A percentile compares a stretch with the other conserved stretches of the same genome.
phyloP scores from a whole-genome alignment of 768 basidiomycete species.

The Kwoniella europaea region DNA sequence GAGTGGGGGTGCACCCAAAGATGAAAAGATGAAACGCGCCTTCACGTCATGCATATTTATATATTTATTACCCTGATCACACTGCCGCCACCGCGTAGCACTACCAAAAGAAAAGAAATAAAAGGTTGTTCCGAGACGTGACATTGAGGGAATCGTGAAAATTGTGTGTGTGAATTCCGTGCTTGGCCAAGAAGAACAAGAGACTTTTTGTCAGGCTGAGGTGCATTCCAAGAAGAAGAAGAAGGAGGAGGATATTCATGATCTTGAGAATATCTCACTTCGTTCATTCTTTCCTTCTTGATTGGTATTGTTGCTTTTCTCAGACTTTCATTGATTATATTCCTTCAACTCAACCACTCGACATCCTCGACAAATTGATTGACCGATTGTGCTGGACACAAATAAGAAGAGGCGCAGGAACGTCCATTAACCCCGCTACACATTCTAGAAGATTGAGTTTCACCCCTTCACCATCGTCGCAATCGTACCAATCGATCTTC shows the following conservation, averaged over 20 bases:
- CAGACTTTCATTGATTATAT: background rate
- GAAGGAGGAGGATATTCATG: background rate
- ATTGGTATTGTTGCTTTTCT: background rate
- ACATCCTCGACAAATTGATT: background rate
- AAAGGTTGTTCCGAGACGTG: background rate
- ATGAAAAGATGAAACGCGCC: background rate
- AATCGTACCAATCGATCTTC: background rate
- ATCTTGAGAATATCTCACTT: background rate
- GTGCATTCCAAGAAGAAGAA: too few species aligned
- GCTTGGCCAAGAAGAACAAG: background rate
- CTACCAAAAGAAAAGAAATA: background rate
- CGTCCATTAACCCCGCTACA: background rate
- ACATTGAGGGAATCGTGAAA: background rate
- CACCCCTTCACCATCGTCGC: background rate
- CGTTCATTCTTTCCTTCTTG: background rate
- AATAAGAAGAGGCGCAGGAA: slow-evolving; percentile 1
- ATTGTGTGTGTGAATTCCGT: background rate
- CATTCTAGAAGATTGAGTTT: background rate
- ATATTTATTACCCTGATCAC: background rate
- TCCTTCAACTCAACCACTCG: background rate
- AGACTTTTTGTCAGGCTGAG: too few species aligned
- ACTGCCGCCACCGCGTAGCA: background rate
- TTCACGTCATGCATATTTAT: background rate
- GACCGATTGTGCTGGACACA: background rate
- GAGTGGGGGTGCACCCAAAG: background rate